Conservation (phyloP, 225 moss, liverwort and hornwort species). For the Marchantia paleacea region DNA sequence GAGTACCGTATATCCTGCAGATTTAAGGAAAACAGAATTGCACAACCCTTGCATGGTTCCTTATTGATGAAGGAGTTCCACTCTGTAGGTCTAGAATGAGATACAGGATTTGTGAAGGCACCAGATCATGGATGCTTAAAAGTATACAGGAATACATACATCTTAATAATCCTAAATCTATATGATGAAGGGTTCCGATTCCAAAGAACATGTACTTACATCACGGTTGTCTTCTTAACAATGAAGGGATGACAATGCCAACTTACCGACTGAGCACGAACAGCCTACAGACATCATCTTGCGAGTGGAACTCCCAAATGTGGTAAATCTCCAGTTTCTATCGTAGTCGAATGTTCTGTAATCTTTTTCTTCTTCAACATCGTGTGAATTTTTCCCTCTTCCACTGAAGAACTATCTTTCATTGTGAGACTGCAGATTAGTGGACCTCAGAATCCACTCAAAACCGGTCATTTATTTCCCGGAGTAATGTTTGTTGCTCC, state of each 20-base stretch:
- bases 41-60: too few species aligned
- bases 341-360: too few species aligned
- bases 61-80: too few species aligned
- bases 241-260: constrained; percentile 20
- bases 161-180: too few species aligned
- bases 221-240: not conserved
- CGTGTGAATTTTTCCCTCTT: not conserved
- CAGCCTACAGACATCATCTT: constrained; percentile 25
- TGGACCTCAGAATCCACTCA: not conserved
- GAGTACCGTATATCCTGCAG: too few species aligned
- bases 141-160: too few species aligned
- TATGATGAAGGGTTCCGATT: too few species aligned
- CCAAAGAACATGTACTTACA: not conserved
- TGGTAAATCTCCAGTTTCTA: constrained; percentile 4
- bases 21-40: too few species aligned
- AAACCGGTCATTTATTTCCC: not conserved
- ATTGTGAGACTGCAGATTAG: not conserved
- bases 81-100: too few species aligned
- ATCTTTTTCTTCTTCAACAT: not conserved
- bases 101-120: too few species aligned
- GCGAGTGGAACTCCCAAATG: constrained; percentile 22
- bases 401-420: not conserved
- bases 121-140: too few species aligned
- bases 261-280: not conserved
- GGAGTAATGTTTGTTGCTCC: not conserved